Conservation (phyloP, 352 stramenopile species). For the Globisporangium echinulatum region DNA sequence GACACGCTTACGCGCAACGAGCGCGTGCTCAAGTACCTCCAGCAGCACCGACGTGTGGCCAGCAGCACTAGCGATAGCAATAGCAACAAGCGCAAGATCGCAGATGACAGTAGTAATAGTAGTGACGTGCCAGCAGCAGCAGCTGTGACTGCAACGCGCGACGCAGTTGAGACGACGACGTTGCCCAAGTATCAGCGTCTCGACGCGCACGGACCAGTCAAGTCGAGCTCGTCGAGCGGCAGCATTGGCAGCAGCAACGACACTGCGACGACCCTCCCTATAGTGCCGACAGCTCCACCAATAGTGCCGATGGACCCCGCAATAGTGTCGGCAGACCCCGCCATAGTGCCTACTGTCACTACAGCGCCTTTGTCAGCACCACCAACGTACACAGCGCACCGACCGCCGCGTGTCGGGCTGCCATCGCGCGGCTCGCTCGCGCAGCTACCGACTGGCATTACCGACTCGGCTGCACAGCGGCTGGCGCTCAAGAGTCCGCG, state of each 20-base stretch:
- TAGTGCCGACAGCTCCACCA: conserved; percentile 9
- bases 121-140: conserved; percentile 1
- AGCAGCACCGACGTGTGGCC: conserved; percentile 3
- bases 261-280: conserved; percentile 8
- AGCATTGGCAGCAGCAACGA: conserved; percentile 37
- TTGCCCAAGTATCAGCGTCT: conserved; percentile 48
- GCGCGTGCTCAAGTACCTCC: conserved; percentile 44
- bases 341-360: conserved; percentile 10
- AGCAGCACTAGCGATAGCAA: conserved; percentile 5
- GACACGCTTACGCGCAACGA: conserved; percentile 54
- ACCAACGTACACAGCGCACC: conserved; percentile 1
- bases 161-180: conserved; percentile 16
- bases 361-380: conserved; percentile 1
- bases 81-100: conserved; percentile 49
- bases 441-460: conserved; percentile 21
- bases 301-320: background rate
- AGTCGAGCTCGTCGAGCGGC: conserved; percentile 38
- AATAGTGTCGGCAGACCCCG: conserved; percentile 9
- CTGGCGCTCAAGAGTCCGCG: conserved; percentile 62
- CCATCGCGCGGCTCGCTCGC: conserved; percentile 35
- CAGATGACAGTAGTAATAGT: conserved; percentile 16
- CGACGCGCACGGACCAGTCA: conserved; percentile 26
- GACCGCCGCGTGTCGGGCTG: conserved; percentile 31
- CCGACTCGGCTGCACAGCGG: conserved; percentile 21
- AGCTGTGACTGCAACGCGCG: conserved; percentile 13